Conservation (phyloP, 2,329 filamentous ascomycete species). For the Colletotrichum endophyticum region DNA sequence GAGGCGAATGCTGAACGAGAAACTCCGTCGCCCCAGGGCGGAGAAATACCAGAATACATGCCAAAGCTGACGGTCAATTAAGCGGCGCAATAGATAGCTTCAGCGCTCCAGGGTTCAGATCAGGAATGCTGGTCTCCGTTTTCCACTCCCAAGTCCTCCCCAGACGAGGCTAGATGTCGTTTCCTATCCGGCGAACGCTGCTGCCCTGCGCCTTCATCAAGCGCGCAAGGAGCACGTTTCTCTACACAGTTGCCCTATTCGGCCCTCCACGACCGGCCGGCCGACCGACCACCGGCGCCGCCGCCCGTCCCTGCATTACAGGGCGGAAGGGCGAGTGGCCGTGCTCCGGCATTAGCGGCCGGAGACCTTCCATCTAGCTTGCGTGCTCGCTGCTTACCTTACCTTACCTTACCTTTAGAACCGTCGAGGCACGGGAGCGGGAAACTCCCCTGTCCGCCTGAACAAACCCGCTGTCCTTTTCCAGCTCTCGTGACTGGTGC, state of each 20-base stretch:
- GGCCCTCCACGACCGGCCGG: background rate
- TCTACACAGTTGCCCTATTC: background rate
- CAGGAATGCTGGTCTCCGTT: background rate
- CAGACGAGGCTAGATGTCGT: background rate
- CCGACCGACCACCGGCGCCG: background rate
- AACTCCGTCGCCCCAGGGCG: background rate
- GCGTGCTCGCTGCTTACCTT: background rate
- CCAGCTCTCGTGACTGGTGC: background rate
- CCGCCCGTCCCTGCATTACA: background rate
- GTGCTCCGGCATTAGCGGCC: background rate
- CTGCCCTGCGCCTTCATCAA: background rate
- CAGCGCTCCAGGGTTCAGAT: background rate
- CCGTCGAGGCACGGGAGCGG: background rate
- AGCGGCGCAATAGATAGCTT: background rate
- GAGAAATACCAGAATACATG: background rate
- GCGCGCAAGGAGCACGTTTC: background rate
- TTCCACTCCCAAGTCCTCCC: background rate
- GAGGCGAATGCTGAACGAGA: background rate
- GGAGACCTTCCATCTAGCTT: background rate
- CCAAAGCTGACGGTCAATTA: background rate
- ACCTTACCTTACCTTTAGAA: background rate
- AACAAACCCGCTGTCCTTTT: background rate
- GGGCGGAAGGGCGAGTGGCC: background rate
- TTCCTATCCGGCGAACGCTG: background rate
- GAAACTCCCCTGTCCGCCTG: background rate